Conservation (phyloP, 805 yeast species). For the Candida coquimbonensis region DNA sequence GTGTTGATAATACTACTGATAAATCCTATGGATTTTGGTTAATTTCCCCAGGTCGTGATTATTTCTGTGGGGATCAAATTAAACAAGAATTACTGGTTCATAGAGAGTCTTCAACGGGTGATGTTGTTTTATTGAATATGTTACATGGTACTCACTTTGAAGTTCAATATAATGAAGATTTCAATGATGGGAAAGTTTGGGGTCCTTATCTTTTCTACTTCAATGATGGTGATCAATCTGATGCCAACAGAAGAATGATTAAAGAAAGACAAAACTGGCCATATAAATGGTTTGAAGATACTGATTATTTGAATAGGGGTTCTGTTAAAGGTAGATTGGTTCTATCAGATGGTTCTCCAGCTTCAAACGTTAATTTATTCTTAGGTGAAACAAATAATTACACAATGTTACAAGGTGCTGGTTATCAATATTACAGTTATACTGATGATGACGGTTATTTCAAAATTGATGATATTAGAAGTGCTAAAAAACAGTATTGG, state of each 20-base stretch:
- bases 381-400: constrained; percentile 1
- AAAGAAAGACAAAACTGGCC: constrained; percentile 5
- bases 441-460: constrained; percentile 4
- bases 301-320: not conserved
- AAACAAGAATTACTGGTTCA: constrained; percentile 3
- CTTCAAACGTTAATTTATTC: constrained; percentile 1
- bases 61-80: constrained; percentile 4
- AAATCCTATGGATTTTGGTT: constrained; percentile 1
- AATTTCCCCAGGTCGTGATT: constrained; percentile 3
- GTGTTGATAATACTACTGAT: not conserved
- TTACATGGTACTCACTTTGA: constrained; percentile 5
- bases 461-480: not conserved
- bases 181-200: constrained; percentile 1
- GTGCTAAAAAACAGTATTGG: not conserved
- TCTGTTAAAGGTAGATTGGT: constrained; percentile 1
- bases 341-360: constrained; percentile 3
- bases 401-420: constrained; percentile 4
- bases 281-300: constrained; percentile 1
- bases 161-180: not conserved
- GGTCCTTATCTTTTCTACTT: constrained; percentile 3
- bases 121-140: constrained; percentile 3
- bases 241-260: constrained; percentile 2
- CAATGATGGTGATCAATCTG: constrained; percentile 3
- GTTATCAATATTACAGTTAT: constrained; percentile 3
- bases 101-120: constrained; percentile 3